phyloP scores from a whole-genome alignment of 768 basidiomycete species.

The Boletus bicolor region DNA sequence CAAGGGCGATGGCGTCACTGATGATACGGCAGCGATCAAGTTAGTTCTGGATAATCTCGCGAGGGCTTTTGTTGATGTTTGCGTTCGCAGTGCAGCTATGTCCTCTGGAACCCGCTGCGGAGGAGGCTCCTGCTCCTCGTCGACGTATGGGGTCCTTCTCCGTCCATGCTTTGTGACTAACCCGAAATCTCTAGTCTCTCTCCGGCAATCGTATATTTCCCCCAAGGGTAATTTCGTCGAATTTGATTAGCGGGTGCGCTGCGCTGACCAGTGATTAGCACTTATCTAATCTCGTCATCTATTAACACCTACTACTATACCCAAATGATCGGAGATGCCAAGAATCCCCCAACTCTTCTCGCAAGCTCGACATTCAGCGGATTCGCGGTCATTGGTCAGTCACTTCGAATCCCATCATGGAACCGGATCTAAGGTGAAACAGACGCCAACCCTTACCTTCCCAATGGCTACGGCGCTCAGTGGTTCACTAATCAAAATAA shows the following conservation, averaged over 20 bases:
- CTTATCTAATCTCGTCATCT: slow-evolving; percentile 62
- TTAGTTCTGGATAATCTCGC: slow-evolving; percentile 16
- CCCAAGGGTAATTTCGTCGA: slow-evolving; percentile 46
- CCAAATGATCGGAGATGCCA: slow-evolving; percentile 73
- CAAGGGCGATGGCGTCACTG: slow-evolving; percentile 60
- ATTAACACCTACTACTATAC: slow-evolving; percentile 75
- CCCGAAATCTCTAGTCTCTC: slow-evolving; percentile 25
- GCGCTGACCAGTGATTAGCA: slow-evolving; percentile 37
- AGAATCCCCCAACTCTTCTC: slow-evolving; percentile 60
- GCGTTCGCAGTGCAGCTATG: slow-evolving; percentile 53
- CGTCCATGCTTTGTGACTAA: neutral
- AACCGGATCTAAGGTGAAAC: neutral
- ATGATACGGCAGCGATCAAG: slow-evolving; percentile 79
- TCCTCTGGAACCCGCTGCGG: slow-evolving; percentile 61
- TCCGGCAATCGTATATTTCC: slow-evolving; percentile 75
- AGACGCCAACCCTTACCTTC: slow-evolving; percentile 75
- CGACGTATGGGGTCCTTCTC: slow-evolving; percentile 37
- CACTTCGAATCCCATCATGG: neutral
- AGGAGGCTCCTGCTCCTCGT: slow-evolving; percentile 42
- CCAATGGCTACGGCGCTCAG: slow-evolving; percentile 39
- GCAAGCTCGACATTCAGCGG: slow-evolving; percentile 60
- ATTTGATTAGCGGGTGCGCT: neutral
- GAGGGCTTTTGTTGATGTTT: slow-evolving; percentile 2
- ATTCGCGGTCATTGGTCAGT: slow-evolving; percentile 69
- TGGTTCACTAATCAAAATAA: slow-evolving; percentile 26